Base-by-base conservation (phyloP, 345 rosid genomes). In the Euphorbia pulcherrima region DNA sequence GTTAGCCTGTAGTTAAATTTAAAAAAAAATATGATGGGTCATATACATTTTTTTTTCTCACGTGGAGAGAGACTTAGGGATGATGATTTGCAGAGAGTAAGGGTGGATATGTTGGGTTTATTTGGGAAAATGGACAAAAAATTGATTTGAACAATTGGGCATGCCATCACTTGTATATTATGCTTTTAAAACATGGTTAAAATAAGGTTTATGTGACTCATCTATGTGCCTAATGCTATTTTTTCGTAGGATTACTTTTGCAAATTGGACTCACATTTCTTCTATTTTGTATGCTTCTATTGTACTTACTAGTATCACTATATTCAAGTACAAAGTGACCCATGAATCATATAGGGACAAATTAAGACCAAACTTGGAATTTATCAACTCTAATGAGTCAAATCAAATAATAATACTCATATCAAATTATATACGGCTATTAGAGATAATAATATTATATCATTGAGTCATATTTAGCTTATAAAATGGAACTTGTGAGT, bases 71-170 rank as follows among this genome's bases (percentile, higher is more conserved):
- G 0, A 54, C 72, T 59, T 17, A 23, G 20, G 54, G 63, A 59
- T 51, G 67, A 33, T 81, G 56, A 44, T 64, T 60, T 44, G 26
- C 37, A 44, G 51, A 44, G 60, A 37, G 77, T 24, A 28, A 28
- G 55, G 35, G 72, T 72, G 68, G 78, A 68, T 64, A 65, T 72
- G 83, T 74, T 77, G 40, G 74, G 53, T 59, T 70, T 20, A 23
- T 23, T 52, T 33, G 28, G 28, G 82, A 37, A 80, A 78, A 76
- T 62, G 53, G 81, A 78, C 81, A 72, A 76, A 30, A n/a, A 9
- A 24, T 3, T 50, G 72, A 73, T 68, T 60, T 40, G 62, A 75
- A 75, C 60, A 67, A 29, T 20, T 41, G 44, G 51, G 53, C 26
- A 28, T 46, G 26, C 65, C 27, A 40, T 35, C 64, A n/a, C 60